Percentiles rank a stretch among this genome's conserved stretches.
Evolutionary conservation across 202 grass and related monocot species (phyloP).

Genomic region (Saccharum hybrid): DNA sequence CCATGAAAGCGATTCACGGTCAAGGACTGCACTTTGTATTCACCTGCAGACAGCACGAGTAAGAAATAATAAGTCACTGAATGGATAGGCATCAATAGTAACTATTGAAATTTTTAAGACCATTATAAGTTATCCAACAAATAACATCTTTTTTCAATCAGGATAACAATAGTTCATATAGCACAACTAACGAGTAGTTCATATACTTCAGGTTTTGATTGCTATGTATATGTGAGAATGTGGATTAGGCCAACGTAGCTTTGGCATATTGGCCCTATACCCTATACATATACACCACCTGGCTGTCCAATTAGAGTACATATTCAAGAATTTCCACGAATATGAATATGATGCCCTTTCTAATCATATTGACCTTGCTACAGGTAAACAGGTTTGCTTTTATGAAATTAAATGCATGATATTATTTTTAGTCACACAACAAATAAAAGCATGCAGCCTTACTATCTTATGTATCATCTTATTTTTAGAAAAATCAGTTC

Average conservation of each 20-base stretch:
- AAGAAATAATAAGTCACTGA: conserved; percentile 6
- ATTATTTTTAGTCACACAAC: not conserved
- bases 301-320: not conserved
- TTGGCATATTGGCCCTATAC: not conserved
- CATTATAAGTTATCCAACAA: not conserved
- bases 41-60: conserved; percentile 52
- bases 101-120: not conserved
- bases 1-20: conserved; percentile 32
- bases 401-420: not conserved
- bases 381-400: not conserved
- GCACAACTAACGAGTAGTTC: not conserved
- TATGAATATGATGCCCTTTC: not conserved
- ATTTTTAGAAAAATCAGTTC: not conserved
- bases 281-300: not conserved
- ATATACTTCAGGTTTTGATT: not conserved
- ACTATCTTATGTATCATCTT: not conserved
- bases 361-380: not conserved
- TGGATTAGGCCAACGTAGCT: not conserved
- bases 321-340: not conserved
- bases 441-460: conserved; percentile 1
- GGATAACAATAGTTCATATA: not conserved
- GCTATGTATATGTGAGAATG: not conserved
- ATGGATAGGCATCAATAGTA: not conserved
- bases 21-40: conserved; percentile 33
- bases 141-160: not conserved